A percentile compares a stretch with the other conserved stretches of the same genome.
Evolutionary conservation across 1,139 yeast genomes (phyloP).

Genomic region (Zygoascus sp.): DNA sequence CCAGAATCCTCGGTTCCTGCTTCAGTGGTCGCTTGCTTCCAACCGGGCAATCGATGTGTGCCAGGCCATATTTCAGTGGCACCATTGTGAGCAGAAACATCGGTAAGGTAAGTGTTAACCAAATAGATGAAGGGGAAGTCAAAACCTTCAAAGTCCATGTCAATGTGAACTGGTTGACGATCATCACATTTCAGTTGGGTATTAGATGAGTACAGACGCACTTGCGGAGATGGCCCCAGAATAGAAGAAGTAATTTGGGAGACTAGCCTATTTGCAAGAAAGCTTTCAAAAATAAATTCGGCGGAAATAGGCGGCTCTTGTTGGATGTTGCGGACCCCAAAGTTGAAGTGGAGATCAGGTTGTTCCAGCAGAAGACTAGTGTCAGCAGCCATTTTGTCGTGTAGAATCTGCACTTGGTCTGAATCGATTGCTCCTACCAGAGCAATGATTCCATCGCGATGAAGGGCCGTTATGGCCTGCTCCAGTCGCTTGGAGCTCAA

Average conservation of each 20-base stretch:
- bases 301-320: conserved; percentile 20
- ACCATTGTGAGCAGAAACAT: conserved; percentile 16
- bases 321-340: conserved; percentile 24
- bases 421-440: conserved; percentile 20
- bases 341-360: conserved; percentile 15
- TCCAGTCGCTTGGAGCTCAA: background rate
- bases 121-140: conserved; percentile 11
- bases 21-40: background rate
- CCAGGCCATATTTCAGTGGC: conserved; percentile 21
- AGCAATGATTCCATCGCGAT: conserved; percentile 19
- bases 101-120: conserved; percentile 18
- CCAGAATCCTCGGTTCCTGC: background rate
- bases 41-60: conserved; percentile 12
- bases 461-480: background rate
- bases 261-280: conserved; percentile 19
- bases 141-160: conserved; percentile 10
- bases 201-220: conserved; percentile 22
- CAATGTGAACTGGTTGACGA: conserved; percentile 17
- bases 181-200: conserved; percentile 13
- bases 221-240: conserved; percentile 21
- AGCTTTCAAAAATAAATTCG: conserved; percentile 18
- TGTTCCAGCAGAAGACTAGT: conserved; percentile 5
- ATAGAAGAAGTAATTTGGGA: conserved; percentile 17
- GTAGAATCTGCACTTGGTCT: conserved; percentile 19
- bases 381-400: conserved; percentile 20